Evolutionary conservation across 2,329 filamentous ascomycete species (phyloP).

Genomic region (Colletotrichum camelliae): DNA sequence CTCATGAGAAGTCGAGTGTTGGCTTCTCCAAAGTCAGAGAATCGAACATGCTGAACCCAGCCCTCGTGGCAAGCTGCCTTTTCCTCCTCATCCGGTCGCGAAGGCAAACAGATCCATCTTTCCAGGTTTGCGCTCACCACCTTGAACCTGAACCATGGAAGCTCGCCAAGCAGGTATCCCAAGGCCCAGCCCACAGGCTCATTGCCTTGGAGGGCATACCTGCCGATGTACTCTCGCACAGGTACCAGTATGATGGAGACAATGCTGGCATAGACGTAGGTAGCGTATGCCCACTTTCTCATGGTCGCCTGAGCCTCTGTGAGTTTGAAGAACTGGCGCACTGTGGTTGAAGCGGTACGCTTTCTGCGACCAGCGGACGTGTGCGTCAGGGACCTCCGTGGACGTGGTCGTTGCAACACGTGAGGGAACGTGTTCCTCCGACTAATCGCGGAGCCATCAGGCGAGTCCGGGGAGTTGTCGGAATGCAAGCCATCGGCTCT

Average conservation of each 20-base stretch:
- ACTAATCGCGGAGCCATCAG: constrained; percentile 24
- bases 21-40: constrained; percentile 71
- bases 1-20: constrained; percentile 81
- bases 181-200: constrained; percentile 95
- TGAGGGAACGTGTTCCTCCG: constrained; percentile 61
- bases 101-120: constrained; percentile 77
- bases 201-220: constrained; percentile 69
- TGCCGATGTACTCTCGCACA: constrained; percentile 72
- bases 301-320: constrained; percentile 78
- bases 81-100: constrained; percentile 33
- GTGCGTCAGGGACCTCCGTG: constrained; percentile 48
- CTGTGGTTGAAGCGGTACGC: constrained; percentile 65
- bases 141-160: constrained; percentile 73
- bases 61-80: constrained; percentile 53
- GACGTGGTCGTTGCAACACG: constrained; percentile 29
- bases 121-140: constrained; percentile 73
- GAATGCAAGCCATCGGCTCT: background rate
- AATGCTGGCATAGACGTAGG: constrained; percentile 76
- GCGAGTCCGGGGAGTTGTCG: constrained; percentile 23
- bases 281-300: constrained; percentile 85
- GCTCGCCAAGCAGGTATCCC: constrained; percentile 85
- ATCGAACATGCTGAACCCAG: constrained; percentile 70
- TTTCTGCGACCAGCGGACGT: constrained; percentile 72
- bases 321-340: constrained; percentile 79
- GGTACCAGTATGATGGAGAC: constrained; percentile 70